Evolutionary conservation across 169 alveolate genomes (phyloP).

Genomic region (Miamiensis avidus): DNA sequence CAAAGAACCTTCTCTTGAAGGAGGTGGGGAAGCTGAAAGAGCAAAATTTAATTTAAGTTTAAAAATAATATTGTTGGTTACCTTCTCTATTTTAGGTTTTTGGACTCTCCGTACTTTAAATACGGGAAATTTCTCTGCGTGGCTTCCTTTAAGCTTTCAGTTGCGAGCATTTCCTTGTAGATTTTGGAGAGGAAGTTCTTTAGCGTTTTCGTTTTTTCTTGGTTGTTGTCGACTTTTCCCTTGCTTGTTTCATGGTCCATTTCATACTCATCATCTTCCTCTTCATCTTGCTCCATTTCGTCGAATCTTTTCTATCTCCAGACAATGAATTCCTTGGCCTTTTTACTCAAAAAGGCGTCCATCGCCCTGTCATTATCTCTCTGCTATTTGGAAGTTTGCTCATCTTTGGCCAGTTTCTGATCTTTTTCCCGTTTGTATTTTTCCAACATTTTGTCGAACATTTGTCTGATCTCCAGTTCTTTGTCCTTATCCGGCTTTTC

Average conservation of each 20-base stretch:
- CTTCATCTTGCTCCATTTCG: not conserved
- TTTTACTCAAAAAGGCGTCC: not conserved
- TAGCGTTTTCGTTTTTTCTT: slow-evolving; percentile 18
- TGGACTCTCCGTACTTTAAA: slow-evolving; percentile 23
- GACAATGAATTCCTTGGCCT: slow-evolving; percentile 24
- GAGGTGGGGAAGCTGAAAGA: slow-evolving; percentile 19
- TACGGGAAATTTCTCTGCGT: slow-evolving; percentile 24
- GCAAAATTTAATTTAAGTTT: no score
- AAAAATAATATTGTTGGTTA: no score
- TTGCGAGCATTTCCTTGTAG: slow-evolving; percentile 3
- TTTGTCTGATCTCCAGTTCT: slow-evolving; percentile 6
- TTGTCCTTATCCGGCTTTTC: slow-evolving; percentile 21
- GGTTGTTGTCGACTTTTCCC: not conserved
- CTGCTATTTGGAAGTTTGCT: not conserved
- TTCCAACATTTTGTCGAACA: slow-evolving; percentile 22
- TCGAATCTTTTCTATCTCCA: slow-evolving; percentile 10
- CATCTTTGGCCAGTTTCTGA: slow-evolving; percentile 4
- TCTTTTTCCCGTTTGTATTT: slow-evolving; percentile 16
- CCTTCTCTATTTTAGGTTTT: slow-evolving; percentile 17
- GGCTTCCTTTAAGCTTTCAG: slow-evolving; percentile 7
- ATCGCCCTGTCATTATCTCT: slow-evolving; percentile 3
- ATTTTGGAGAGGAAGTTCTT: slow-evolving; percentile 12
- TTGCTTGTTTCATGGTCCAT: no score
- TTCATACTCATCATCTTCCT: not conserved
- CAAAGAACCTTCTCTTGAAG: slow-evolving; percentile 28